Evolutionary conservation across 805 yeast species (phyloP), one percentile per base, ranked within the genome.

Genomic region (Cyberlindnera mycetangii): DNA sequence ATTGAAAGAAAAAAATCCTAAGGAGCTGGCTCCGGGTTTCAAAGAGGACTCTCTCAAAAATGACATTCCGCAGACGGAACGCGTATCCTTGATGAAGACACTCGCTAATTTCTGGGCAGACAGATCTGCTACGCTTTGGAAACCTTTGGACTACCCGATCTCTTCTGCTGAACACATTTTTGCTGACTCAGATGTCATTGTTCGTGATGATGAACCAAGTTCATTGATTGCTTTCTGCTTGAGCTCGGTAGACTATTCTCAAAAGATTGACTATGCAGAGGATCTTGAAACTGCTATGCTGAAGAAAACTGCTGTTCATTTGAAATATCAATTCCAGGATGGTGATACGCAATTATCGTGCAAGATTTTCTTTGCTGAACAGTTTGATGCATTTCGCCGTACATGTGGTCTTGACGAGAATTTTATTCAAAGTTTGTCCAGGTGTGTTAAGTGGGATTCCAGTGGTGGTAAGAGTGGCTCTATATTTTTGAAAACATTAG

Each of bases 391-490:
- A 0, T 82, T 93, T 55, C 71, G 99, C 45, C 74, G 79, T 45
- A 83, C 86, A 24, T 92, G 97, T 69, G 89, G 88, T 1, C 79
- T 82, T 44, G 79, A 79, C 45, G 83, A 77, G 5, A 76, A 76
- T 53, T 93, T 83, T 53, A 79, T 93, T 32, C 96, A 89, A 61
- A 89, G 97, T 64, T 74, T 95, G 37, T 83, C 97, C 5, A 69
- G 99, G 49, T 93, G 99, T 67, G 80, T 89, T 12, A 87, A 89
- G 59, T 95, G 98, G 98, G 90, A 92, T 57, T 85, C 96, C 0
- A 78, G 83, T 21, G 99, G 99, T 32, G 99, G 99, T 30, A 93
- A 93, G 60, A 87, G 96, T 62, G 97, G 98, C 0, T 89, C 97
- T 3, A 88, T 89, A 2, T 93, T 93, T 62, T 70, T 93, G 64